A percentile compares a stretch with the other conserved stretches of the same genome.
Evolutionary conservation across 768 basidiomycete species (phyloP).

Genomic region (Suillus ampliporus): DNA sequence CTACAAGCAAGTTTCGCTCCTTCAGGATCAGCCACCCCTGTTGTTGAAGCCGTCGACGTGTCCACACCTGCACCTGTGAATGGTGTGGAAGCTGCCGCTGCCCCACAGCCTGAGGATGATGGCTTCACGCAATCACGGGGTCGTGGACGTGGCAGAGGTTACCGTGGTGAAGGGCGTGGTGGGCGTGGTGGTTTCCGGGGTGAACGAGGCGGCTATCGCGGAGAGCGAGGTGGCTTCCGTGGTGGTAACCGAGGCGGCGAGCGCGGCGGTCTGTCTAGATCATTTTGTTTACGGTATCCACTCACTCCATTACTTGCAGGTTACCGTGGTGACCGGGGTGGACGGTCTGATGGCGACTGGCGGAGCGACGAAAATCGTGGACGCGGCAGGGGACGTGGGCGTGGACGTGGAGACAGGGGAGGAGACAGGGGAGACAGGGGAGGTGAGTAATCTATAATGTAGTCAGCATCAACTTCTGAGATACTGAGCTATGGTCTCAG

Average conservation of each 20-base stretch:
- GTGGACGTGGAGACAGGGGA: conserved; percentile 39
- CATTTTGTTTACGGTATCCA: background rate
- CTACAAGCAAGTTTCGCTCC: conserved; percentile 80
- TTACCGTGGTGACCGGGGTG: conserved; percentile 25
- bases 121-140: conserved; percentile 62
- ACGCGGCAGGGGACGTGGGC: conserved; percentile 50
- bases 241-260: conserved; percentile 43
- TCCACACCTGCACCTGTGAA: conserved; percentile 26
- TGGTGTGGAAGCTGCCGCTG: conserved; percentile 28
- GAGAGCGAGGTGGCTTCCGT: conserved; percentile 44
- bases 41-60: conserved; percentile 37
- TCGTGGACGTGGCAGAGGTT: conserved; percentile 52
- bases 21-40: conserved; percentile 74
- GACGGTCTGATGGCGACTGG: conserved; percentile 47
- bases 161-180: conserved; percentile 48
- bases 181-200: conserved; percentile 50
- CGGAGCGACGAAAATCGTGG: conserved; percentile 51
- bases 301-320: conserved; percentile 17
- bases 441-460: conserved; percentile 12
- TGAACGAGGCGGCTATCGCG: conserved; percentile 38
- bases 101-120: conserved; percentile 53
- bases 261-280: conserved; percentile 28
- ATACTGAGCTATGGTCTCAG: conserved; percentile 17
- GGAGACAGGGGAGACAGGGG: conserved; percentile 48
- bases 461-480: background rate